A percentile compares a stretch with the other conserved stretches of the same genome.
phyloP scores from a whole-genome alignment of 2,329 filamentous ascomycete species.

The Lasiodiplodia citricola region DNA sequence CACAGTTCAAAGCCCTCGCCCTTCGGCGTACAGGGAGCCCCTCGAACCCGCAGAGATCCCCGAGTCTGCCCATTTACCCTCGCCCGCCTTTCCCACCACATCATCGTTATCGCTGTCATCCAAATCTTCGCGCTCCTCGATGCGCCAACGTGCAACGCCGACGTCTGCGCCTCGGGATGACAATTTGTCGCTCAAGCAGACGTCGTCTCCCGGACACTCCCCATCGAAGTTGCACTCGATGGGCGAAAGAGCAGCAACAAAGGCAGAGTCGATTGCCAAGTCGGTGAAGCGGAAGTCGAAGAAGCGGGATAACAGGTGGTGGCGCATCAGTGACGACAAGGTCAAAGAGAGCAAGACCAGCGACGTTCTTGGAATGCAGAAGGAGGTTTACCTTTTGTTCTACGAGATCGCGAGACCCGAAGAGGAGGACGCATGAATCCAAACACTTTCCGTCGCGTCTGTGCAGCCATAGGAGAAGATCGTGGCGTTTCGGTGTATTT shows the following conservation, averaged over 20 bases:
- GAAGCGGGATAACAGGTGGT: conserved; percentile 79
- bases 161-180: conserved; percentile 13
- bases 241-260: conserved; percentile 33
- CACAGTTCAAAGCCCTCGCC: conserved; percentile 39
- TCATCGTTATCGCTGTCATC: conserved; percentile 19
- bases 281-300: conserved; percentile 57
- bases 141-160: conserved; percentile 10
- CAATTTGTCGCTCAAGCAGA: conserved; percentile 29
- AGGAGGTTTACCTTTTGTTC: conserved; percentile 94
- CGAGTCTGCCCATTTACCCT: conserved; percentile 4
- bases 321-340: conserved; percentile 97
- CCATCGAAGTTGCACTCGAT: conserved; percentile 19
- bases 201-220: neutral
- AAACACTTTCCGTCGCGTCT: neutral
- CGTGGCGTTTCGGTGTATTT: neutral
- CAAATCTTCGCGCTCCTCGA: conserved; percentile 21
- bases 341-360: conserved; percentile 91
- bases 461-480: neutral
- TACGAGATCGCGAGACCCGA: conserved; percentile 74
- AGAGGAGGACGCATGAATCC: conserved; percentile 12
- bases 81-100: conserved; percentile 12
- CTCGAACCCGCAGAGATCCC: conserved; percentile 27
- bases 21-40: conserved; percentile 35
- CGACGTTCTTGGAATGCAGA: conserved; percentile 91
- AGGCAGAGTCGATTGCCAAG: conserved; percentile 53